Evolutionary conservation across 169 alveolate species (phyloP), one percentile per base, ranked within the genome.

Genomic region (Cryptosporidium sp.): DNA sequence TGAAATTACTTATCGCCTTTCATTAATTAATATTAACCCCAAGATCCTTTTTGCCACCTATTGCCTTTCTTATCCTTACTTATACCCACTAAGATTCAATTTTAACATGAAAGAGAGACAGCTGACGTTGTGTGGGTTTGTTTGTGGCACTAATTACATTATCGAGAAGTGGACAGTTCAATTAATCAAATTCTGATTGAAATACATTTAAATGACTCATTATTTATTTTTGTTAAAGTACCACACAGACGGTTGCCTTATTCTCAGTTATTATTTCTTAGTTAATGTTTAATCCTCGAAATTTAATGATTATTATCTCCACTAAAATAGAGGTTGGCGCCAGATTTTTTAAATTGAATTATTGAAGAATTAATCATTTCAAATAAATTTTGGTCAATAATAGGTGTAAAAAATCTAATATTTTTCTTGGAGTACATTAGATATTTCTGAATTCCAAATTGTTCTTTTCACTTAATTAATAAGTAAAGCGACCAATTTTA

Each of bases 101-200:
- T 16, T 73, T 73, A 80, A 80, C 89, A 80, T 80, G 89, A 67
- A 59, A 14, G 75, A 50, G 75, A 80, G 89, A 80, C 89, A 43
- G 89, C 80, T 62, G 89, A 80, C 89, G 89, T 80, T 80, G 89
- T 80, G 89, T 80, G 89, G 89, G 89, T 80, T 73, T 61, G 70
- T 7, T 61, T 80, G 75, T 80, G 89, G 89, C 89, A 65, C 65
- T 43, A 70, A 7, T 62, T 80, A 80, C 89, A 80, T 80, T 80
- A 59, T 80, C 89, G 89, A 62, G 89, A 80, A 80, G 89, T 80
- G 89, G 89, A 80, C 89, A 26, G 67, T 80, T n/a, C 37, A 39
- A 61, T n/a, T 5, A 16, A 9, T 26, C 37, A 55, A 23, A 23
- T n/a, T 55, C 10, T 10, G 67, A 10, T 26, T n/a, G 8, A n/a